Base-by-base conservation (phyloP, 2,329 filamentous ascomycete genomes). In the Hypoxylon sp. region DNA sequence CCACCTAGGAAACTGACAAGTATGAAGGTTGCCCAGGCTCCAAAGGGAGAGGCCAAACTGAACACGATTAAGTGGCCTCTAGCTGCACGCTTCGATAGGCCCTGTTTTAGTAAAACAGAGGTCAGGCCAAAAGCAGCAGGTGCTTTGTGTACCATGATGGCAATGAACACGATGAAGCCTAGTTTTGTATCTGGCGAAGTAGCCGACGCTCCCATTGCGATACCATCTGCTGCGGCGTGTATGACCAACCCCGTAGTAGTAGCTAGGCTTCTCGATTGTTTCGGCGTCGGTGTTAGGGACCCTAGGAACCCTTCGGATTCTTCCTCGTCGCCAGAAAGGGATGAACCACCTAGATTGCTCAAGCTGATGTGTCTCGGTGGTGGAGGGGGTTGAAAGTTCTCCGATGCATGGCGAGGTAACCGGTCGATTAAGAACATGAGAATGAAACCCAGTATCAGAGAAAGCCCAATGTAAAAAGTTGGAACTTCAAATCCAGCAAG, bases 131-230 rank as follows among this genome's bases (percentile, higher is more conserved):
- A 99, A 0, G 96, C 94, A 1, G 96, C 96, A 0, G 94, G 95
- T 1, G 94, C 95, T 82, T 98, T 99, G 80, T 99, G 96, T 5
- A 98, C 89, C 92, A 99, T 97, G 73, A 99, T 96, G 10, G 96
- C 96, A 43, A 97, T 81, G 79, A 99, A 99, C 41, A 99, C 93
- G 73, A 99, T 93, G 66, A 98, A 89, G 36, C 93, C 93, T 10
- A 99, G 82, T 63, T 91, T 91, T 68, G 89, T 89, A 73, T 93
- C 90, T 1, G 89, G 84, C 2, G 90, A 88, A 3, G 92, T 91
- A 2, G 91, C 93, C 0, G 94, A 97, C 23, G 96, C 96, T 21
- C 96, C 96, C 81, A 99, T 90, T 2, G 96, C 96, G 68, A 99
- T 97, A 14, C 96, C 96, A 76, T 99, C 96, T 1, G 96, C 95